Conservation (phyloP, 2,329 filamentous ascomycete genomes). For the Fonsecaea multimorphosa region DNA sequence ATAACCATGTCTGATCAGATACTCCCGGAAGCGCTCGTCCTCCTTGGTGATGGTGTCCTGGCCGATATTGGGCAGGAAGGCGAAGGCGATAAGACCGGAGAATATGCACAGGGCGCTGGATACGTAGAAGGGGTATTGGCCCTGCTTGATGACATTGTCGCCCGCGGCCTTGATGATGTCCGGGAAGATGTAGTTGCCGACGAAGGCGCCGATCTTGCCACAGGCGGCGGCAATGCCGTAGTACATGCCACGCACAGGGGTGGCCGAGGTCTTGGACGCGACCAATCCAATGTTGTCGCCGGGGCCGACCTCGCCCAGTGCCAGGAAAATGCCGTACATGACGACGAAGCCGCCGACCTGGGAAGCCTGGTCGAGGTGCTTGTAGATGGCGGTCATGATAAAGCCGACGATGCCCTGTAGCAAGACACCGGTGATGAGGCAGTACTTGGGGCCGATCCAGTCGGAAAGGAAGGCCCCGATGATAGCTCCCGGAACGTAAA, state of each 20-base stretch:
- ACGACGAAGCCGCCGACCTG: conserved; percentile 79
- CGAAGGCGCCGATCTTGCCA: conserved; percentile 69
- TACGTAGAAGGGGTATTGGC: conserved; percentile 92
- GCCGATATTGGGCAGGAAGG: conserved; percentile 75
- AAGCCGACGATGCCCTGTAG: conserved; percentile 81
- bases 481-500: conserved; percentile 84
- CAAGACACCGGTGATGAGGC: conserved; percentile 72
- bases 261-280: conserved; percentile 86
- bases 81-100: conserved; percentile 68
- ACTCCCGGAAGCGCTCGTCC: conserved; percentile 75
- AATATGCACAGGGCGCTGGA: conserved; percentile 77
- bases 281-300: conserved; percentile 91
- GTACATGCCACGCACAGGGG: conserved; percentile 80
- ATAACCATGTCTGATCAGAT: conserved; percentile 75
- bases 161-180: conserved; percentile 69
- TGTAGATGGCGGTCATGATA: conserved; percentile 83
- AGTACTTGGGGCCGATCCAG: conserved; percentile 76
- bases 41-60: conserved; percentile 79
- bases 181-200: conserved; percentile 78
- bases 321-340: conserved; percentile 78
- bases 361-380: conserved; percentile 66
- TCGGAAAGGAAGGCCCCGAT: conserved; percentile 79
- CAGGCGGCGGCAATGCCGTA: conserved; percentile 60
- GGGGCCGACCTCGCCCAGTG: conserved; percentile 79
- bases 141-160: conserved; percentile 62